Conservation (phyloP, 2,329 filamentous ascomycete species). For the Pezicula rhizophila region DNA sequence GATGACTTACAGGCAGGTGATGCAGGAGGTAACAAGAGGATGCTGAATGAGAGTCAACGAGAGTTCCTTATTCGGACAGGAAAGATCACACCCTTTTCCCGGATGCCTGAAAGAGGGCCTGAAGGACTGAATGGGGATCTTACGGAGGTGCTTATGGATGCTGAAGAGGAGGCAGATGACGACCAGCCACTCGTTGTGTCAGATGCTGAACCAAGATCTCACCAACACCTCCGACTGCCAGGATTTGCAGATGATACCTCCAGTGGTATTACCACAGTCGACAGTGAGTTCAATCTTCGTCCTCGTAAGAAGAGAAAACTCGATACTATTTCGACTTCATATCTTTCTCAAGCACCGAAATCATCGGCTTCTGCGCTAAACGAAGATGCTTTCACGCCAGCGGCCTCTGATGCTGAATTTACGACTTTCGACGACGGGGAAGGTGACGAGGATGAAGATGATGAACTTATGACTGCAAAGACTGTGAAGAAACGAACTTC, state of each 20-base stretch:
- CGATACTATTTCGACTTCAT: constrained; percentile 26
- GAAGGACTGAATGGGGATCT: constrained; percentile 62
- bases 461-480: constrained; percentile 33
- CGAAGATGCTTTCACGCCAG: constrained; percentile 26
- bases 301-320: constrained; percentile 50
- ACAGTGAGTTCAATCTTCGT: constrained; percentile 51
- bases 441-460: constrained; percentile 24
- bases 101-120: constrained; percentile 52
- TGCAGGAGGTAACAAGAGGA: constrained; percentile 47
- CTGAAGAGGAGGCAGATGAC: constrained; percentile 60
- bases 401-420: constrained; percentile 17
- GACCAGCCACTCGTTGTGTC: constrained; percentile 36
- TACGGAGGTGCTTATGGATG: constrained; percentile 72
- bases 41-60: constrained; percentile 76
- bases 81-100: constrained; percentile 92
- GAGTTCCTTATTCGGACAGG: constrained; percentile 92
- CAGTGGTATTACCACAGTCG: constrained; percentile 27
- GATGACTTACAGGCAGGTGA: constrained; percentile 36
- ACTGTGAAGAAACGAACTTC: constrained; percentile 30
- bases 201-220: constrained; percentile 48
- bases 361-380: constrained; percentile 28
- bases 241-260: constrained; percentile 56
- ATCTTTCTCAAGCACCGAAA: constrained; percentile 15
- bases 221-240: constrained; percentile 67
- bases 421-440: constrained; percentile 29